Evolutionary conservation across 164 flowering plant genomes (phyloP).

Genomic region (Nymphaea colorata): DNA sequence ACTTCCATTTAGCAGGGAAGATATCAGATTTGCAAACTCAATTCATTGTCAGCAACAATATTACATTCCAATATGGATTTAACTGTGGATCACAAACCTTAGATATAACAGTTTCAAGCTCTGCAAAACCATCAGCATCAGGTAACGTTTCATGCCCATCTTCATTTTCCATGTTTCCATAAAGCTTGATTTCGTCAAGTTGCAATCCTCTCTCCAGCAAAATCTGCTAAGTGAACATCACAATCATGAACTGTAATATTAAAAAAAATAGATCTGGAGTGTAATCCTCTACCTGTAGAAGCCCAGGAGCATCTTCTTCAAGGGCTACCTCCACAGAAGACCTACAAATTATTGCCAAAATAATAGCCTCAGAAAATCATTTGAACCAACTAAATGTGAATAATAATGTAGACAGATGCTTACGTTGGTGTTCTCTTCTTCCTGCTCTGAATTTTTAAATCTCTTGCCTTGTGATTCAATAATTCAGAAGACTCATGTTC

Average conservation of each 20-base stretch:
- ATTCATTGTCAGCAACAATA: neutral
- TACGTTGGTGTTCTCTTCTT: slow-evolving; percentile 26
- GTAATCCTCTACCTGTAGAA: slow-evolving; percentile 45
- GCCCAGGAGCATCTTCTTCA: slow-evolving; percentile 97
- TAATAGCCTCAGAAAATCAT: neutral
- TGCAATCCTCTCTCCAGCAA: slow-evolving; percentile 58
- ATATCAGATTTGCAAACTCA: neutral
- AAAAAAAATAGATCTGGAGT: neutral
- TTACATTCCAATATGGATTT: neutral
- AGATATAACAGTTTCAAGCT: slow-evolving; percentile 71
- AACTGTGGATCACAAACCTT: slow-evolving; percentile 29
- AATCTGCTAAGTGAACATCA: slow-evolving; percentile 25
- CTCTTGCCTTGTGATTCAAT: slow-evolving; percentile 20
- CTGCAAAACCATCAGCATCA: slow-evolving; percentile 47
- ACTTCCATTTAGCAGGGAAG: neutral
- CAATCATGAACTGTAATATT: neutral
- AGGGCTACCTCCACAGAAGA: slow-evolving; percentile 66
- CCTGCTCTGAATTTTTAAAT: slow-evolving; percentile 27
- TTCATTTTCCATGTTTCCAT: slow-evolving; percentile 42
- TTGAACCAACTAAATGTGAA: neutral
- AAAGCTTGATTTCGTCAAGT: slow-evolving; percentile 71
- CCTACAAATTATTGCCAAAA: slow-evolving; percentile 28
- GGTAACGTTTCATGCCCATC: slow-evolving; percentile 37
- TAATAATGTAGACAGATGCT: neutral
- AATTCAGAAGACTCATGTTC: slow-evolving; percentile 8